Conservation (phyloP, 495 filamentous ascomycete species). For the Penicillium crystallinum region DNA sequence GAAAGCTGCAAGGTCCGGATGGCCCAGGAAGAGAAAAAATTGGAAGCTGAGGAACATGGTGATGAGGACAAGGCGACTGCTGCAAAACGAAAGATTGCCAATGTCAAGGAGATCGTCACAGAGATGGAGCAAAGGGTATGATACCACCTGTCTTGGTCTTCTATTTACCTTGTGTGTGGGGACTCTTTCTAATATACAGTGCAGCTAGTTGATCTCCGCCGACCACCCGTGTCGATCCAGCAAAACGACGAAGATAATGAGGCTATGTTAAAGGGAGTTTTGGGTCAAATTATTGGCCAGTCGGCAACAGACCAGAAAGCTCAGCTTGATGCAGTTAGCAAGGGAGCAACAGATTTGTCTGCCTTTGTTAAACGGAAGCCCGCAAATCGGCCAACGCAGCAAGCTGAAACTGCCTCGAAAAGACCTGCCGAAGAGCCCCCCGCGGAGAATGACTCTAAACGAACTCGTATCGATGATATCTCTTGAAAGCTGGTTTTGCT, state of each 20-base stretch:
- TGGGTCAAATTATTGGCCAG: conserved; percentile 69
- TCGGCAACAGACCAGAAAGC: conserved; percentile 56
- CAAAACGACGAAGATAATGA: conserved; percentile 43
- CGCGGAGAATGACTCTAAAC: conserved; percentile 27
- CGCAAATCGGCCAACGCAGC: conserved; percentile 15
- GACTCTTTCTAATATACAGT: conserved; percentile 17
- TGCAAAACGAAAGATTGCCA: conserved; percentile 61
- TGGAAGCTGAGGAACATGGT: conserved; percentile 49
- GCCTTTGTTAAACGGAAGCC: conserved; percentile 74
- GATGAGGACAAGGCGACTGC: conserved; percentile 45
- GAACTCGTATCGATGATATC: conserved; percentile 23
- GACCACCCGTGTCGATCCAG: conserved; percentile 61
- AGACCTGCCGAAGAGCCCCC: conserved; percentile 25
- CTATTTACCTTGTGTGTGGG: not conserved
- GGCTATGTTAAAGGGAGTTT: conserved; percentile 56
- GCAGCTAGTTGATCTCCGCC: conserved; percentile 70
- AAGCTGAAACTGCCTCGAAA: conserved; percentile 15
- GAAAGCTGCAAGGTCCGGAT: conserved; percentile 71
- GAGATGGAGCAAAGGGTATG: conserved; percentile 84
- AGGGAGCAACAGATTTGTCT: conserved; percentile 78
- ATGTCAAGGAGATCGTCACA: conserved; percentile 78
- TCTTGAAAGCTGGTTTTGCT: not conserved
- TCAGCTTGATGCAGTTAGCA: conserved; percentile 69
- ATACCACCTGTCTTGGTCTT: conserved; percentile 8
- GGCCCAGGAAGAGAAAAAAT: conserved; percentile 62